Percentiles rank a stretch among this genome's conserved stretches.
phyloP scores from a whole-genome alignment of 345 rosid genomes.

The Iberis pinnata region DNA sequence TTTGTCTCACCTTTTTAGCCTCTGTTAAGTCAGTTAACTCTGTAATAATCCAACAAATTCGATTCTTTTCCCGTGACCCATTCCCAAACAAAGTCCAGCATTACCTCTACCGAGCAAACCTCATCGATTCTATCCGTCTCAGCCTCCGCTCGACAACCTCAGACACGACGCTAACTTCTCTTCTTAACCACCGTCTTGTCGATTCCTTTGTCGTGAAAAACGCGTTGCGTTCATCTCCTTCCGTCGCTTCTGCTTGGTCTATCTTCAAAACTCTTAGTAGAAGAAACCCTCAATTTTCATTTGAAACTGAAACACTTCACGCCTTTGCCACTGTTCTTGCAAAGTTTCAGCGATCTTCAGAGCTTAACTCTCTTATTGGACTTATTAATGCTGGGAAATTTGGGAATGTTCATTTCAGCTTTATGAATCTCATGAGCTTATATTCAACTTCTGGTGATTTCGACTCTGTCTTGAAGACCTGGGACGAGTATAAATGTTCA shows the following conservation, averaged over 20 bases:
- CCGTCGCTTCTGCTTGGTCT: constrained; percentile 51
- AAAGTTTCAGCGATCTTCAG: constrained; percentile 40
- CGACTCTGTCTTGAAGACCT: constrained; percentile 47
- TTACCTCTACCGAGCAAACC: constrained; percentile 61
- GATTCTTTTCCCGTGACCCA: constrained; percentile 55
- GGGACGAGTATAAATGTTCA: constrained; percentile 45
- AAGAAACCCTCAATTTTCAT: constrained; percentile 34
- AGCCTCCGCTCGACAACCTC: constrained; percentile 51
- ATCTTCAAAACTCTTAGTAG: constrained; percentile 39
- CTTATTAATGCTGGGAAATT: constrained; percentile 45
- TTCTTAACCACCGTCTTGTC: constrained; percentile 50
- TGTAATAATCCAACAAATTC: constrained; percentile 34
- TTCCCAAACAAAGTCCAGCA: constrained; percentile 68
- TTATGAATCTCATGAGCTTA: constrained; percentile 69
- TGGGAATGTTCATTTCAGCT: constrained; percentile 41
- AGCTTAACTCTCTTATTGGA: constrained; percentile 45
- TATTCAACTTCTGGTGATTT: constrained; percentile 48
- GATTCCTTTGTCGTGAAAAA: constrained; percentile 69
- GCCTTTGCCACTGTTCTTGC: constrained; percentile 72
- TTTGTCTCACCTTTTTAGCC: constrained; percentile 21
- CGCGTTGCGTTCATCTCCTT: constrained; percentile 67
- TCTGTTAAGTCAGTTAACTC: constrained; percentile 16
- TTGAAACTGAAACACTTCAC: constrained; percentile 41
- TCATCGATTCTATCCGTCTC: constrained; percentile 69
- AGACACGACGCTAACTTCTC: constrained; percentile 24